phyloP scores from a whole-genome alignment of 1,284 basidiomycete genomes.

The Earliella scabrosa region DNA sequence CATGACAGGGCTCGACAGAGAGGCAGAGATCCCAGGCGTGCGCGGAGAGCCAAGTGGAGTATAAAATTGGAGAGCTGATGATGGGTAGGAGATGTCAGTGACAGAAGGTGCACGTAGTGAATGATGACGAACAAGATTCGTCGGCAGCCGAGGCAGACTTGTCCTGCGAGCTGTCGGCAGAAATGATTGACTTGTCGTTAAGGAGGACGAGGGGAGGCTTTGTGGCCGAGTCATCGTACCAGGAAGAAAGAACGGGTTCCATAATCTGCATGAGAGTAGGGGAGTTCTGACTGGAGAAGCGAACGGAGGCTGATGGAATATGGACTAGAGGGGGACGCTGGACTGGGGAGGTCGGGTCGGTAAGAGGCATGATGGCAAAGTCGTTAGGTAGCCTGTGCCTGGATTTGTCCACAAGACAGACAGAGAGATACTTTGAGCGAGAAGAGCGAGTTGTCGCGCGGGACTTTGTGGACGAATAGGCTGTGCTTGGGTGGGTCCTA shows the following conservation, averaged over 20 bases:
- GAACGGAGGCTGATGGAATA: conserved; percentile 2
- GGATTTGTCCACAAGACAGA: conserved; percentile 13
- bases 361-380: conserved; percentile 23
- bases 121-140: conserved; percentile 12
- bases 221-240: conserved; percentile 15
- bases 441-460: conserved; percentile 11
- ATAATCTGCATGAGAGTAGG: conserved; percentile 33
- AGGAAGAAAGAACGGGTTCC: conserved; percentile 28
- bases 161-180: conserved; percentile 6
- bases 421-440: conserved; percentile 16
- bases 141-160: conserved; percentile 9
- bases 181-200: conserved; percentile 11
- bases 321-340: conserved; percentile 26
- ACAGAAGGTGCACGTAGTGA: not conserved
- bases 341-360: conserved; percentile 25
- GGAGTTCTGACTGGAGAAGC: conserved; percentile 13
- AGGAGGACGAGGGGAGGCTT: not conserved
- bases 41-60: conserved; percentile 27
- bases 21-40: not conserved
- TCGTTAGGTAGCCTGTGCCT: not conserved
- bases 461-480: conserved; percentile 15
- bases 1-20: conserved; percentile 2
- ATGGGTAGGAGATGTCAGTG: not conserved
- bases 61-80: conserved; percentile 23
- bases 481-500: conserved; percentile 11